phyloP scores from a whole-genome alignment of 2,329 filamentous ascomycete species.

The Calonectria pseudoturangicola region DNA sequence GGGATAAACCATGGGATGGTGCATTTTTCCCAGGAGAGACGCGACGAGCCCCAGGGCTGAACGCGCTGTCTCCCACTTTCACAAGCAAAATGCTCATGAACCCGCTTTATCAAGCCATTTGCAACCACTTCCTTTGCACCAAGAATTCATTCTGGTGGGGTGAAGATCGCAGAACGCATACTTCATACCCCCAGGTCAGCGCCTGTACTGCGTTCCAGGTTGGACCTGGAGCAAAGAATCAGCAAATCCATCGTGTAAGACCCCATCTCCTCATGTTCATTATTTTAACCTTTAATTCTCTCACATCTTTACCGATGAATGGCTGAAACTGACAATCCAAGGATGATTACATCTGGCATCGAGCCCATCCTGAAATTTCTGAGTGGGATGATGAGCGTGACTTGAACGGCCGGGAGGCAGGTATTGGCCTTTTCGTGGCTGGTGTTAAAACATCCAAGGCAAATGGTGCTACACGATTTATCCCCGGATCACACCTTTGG shows the following conservation, averaged over 20 bases:
- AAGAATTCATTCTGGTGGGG: conserved; percentile 12
- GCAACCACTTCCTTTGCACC: conserved; percentile 12
- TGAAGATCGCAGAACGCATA: not conserved
- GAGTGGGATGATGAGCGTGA: conserved; percentile 8
- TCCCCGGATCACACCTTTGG: conserved; percentile 33
- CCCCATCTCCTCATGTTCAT: not conserved
- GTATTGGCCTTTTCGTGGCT: conserved; percentile 27
- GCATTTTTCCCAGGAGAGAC: conserved; percentile 12
- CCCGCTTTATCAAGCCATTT: not conserved
- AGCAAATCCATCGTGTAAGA: conserved; percentile 6
- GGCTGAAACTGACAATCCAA: not conserved
- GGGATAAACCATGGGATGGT: conserved; percentile 21
- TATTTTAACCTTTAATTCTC: too few relatives aligned
- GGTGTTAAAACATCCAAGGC: conserved; percentile 22
- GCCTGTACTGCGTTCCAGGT: not conserved
- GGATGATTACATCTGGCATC: conserved; percentile 7
- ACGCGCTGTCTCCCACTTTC: not conserved
- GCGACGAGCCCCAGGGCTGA: not conserved
- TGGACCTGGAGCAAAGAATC: not conserved
- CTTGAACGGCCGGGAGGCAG: conserved; percentile 12
- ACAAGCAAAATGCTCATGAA: not conserved
- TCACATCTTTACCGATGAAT: too few relatives aligned
- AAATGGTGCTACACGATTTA: conserved; percentile 34
- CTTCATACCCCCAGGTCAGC: conserved; percentile 1
- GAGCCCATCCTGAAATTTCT: conserved; percentile 13